A percentile compares a stretch with the other conserved stretches of the same genome.
Conservation (phyloP, 106 monocot genomes). For the Dendrobium officinale region DNA sequence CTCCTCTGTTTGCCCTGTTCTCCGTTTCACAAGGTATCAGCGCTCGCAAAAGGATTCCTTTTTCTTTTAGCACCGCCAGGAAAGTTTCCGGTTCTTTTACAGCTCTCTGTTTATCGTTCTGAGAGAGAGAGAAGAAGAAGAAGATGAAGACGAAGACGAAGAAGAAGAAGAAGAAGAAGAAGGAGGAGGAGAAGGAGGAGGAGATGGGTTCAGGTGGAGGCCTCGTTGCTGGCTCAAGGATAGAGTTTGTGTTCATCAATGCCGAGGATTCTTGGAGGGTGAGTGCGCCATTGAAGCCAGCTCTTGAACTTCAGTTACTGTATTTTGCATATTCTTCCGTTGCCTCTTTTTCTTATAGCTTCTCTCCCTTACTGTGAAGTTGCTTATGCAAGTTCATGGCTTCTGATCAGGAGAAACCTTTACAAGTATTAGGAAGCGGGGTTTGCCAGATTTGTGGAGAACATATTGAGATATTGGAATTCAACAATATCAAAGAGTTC, state of each 20-base stretch:
- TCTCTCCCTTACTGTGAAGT: too few relatives aligned
- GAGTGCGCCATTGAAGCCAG: not conserved
- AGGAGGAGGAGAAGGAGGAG: too few relatives aligned
- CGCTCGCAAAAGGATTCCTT: constrained; percentile 2
- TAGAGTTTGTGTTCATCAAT: constrained; percentile 7
- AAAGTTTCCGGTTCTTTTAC: constrained; percentile 9
- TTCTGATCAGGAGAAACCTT: constrained; percentile 12
- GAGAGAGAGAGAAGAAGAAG: not conserved
- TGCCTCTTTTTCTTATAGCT: too few relatives aligned
- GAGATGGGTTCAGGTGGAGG: constrained; percentile 4
- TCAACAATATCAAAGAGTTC: constrained; percentile 40
- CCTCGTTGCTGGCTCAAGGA: constrained; percentile 13
- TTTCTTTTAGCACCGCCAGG: constrained; percentile 4
- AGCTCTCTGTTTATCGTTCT: not conserved
- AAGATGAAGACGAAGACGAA: too few relatives aligned
- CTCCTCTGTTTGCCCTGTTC: not conserved
- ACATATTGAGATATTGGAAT: constrained; percentile 34
- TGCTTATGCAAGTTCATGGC: too few relatives aligned
- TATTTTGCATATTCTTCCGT: too few relatives aligned
- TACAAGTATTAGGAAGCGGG: constrained; percentile 38
- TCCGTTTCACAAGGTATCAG: not conserved
- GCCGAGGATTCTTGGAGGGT: constrained; percentile 6
- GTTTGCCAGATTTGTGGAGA: constrained; percentile 85
- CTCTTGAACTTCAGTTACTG: not conserved
- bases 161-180: too few relatives aligned